Evolutionary conservation across 805 yeast genomes (phyloP).

Genomic region (Ogataea henricii): DNA sequence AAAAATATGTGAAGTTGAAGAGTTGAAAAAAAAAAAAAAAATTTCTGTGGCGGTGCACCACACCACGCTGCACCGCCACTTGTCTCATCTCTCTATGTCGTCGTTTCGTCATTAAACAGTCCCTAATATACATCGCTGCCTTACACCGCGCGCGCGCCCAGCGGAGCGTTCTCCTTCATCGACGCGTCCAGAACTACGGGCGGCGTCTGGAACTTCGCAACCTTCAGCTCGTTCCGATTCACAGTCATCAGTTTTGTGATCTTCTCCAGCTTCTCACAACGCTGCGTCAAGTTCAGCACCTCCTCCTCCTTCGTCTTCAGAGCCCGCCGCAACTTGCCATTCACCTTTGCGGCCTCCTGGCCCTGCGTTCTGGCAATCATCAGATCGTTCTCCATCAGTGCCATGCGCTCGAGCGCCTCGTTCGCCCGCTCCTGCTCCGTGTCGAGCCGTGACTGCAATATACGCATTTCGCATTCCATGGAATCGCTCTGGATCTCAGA

Average conservation of each 20-base stretch:
- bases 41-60: neutral
- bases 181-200: conserved; percentile 19
- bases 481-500: conserved; percentile 30
- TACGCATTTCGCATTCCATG: conserved; percentile 26
- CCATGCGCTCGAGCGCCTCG: conserved; percentile 26
- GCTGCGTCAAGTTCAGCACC: conserved; percentile 4
- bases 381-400: conserved; percentile 28
- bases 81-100: neutral
- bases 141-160: conserved; percentile 1
- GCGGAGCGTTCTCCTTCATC: conserved; percentile 6
- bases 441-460: conserved; percentile 9
- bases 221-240: conserved; percentile 24
- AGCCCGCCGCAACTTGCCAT: neutral
- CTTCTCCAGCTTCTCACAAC: conserved; percentile 21
- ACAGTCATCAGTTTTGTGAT: conserved; percentile 26
- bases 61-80: conserved; percentile 1
- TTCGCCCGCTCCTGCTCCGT: conserved; percentile 19
- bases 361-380: conserved; percentile 3
- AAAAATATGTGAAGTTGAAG: neutral
- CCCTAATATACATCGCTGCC: neutral
- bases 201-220: conserved; percentile 29
- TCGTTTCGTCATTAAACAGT: neutral
- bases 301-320: conserved; percentile 9
- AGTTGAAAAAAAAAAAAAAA: neutral
- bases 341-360: conserved; percentile 4